Evolutionary conservation across 1,284 basidiomycete species (phyloP), one percentile per base, ranked within the genome.

Genomic region (Cronartium ribicola): DNA sequence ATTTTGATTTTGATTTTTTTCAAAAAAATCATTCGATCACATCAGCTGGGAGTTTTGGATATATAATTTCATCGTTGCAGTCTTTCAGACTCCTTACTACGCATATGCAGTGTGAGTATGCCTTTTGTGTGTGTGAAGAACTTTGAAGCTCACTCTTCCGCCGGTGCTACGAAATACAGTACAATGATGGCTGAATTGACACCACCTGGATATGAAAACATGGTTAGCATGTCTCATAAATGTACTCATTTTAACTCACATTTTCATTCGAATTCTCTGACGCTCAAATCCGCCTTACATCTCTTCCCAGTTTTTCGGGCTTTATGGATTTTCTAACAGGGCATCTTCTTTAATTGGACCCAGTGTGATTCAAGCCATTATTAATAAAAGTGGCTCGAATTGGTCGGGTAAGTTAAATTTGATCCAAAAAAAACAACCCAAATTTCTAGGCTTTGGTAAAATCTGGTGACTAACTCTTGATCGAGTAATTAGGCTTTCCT

Each of bases 31-130:
- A 44, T 44, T 4, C 7, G 22, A 17, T 65, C 20, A 8, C 8
- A 55, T 46, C 4, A 74, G 71, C 59, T 74, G 71, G 71, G 71
- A 74, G 39, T 74, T 74, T 61, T 74, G 71, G 71, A 57, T 57
- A 11, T 74, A 74, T 59, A 74, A 74, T 55, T n/a, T 74, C 4
- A 61, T 74, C 4, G 65, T 74, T 62, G 71, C 63, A 46, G 20
- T 74, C 29, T 74, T 74, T 61, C 71, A 74, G 55, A 64, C 71
- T 37, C 71, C 71, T 37, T 74, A 74, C 39, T 74, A 74, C 48
- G 55, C 71, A 14, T 74, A 74, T 55, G 61, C 71, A 3, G 63
- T 66, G 71, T 74, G 11, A 51, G n/a, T n/a, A 5, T 13, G 11
- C 29, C 41, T 8, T 67, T 60, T 40, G 43, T 14, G 10, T 43